Base-by-base conservation (phyloP, 495 filamentous ascomycete species). In the Xylaria acuta region DNA sequence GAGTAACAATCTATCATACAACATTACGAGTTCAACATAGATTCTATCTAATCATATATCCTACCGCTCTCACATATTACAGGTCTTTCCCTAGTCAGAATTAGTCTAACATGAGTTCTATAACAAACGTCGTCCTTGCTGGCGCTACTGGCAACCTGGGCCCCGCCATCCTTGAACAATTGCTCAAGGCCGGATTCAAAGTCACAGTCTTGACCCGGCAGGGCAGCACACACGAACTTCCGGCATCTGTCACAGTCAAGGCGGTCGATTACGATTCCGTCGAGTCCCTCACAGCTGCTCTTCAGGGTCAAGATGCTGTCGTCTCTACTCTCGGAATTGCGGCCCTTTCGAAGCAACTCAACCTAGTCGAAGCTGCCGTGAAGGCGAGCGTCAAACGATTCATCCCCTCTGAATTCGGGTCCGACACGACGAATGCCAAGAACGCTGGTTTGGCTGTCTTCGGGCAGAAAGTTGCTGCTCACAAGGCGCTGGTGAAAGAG, bases 361-460 rank as follows among this genome's bases (percentile, higher is more conserved):
- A 78, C 7, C 78, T 90, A 25, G 83, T 92, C 38, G 86, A 92
- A 45, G 91, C 90, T 7, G 83, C 89, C 20, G 79, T 85, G 22
- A 81, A 82, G 0, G 88, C 88, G 4, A 82, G 84, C 11, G 85
- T 91, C 4, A 81, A 83, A 74, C 83, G 88, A 25, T 87, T 90
- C 78, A 77, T 92, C 54, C 91, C 90, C 0, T 88, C 86, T 14
- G 88, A 90, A 69, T 93, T 88, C 68, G 90, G 90, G 4, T 47
- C 72, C 5, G 78, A 86, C 36, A 73, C 75, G 6, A 74, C 59
- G 40, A 74, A 79, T 49, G 64, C 76, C 20, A 70, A 76, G 40
- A 75, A 71, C 25, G 79, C 53, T 59, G 77, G 79, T 74, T 72
- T 82, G 78, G 59, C 84, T 78, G 62, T 80, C 82, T 84, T 77